A percentile compares a stretch with the other conserved stretches of the same genome.
These are phyloP conservation scores for Suillus hirtellus DNA, from an alignment of 768 basidiomycete species.

Conservation along the genomic window DNA sequence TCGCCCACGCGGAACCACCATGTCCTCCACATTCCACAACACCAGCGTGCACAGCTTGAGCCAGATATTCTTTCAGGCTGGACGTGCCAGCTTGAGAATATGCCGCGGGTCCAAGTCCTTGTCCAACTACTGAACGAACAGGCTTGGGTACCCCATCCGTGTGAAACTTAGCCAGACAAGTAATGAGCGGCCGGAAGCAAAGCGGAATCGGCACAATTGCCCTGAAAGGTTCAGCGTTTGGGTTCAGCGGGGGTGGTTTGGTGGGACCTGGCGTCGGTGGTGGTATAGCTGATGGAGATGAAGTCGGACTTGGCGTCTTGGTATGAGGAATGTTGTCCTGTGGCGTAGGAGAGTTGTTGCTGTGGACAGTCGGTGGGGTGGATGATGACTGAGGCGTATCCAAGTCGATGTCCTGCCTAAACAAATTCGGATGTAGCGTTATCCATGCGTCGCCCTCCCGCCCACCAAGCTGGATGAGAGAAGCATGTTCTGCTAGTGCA, in stretches of 20 bases:
- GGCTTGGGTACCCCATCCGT: slow-evolving; percentile 33
- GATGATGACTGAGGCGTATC: slow-evolving; percentile 15
- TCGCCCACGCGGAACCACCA: slow-evolving; percentile 34
- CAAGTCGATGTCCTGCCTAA: not conserved
- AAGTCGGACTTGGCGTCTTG: too few relatives aligned
- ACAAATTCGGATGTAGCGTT: slow-evolving; percentile 22
- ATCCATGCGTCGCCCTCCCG: slow-evolving; percentile 25
- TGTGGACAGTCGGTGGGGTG: slow-evolving; percentile 14
- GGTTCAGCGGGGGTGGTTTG: too few relatives aligned
- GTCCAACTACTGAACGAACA: slow-evolving; percentile 40
- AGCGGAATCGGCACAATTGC: slow-evolving; percentile 11
- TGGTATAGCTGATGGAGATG: not conserved
- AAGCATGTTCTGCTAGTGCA: slow-evolving; percentile 27
- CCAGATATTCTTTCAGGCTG: slow-evolving; percentile 43
- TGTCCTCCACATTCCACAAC: slow-evolving; percentile 43
- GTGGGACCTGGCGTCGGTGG: rapidly evolving
- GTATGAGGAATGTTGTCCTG: not conserved
- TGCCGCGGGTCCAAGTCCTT: slow-evolving; percentile 30
- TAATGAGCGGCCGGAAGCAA: slow-evolving; percentile 33
- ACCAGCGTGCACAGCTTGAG: slow-evolving; percentile 38
- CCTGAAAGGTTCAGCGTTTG: not conserved
- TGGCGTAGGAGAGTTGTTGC: not conserved
- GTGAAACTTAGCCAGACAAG: slow-evolving; percentile 32
- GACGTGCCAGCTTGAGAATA: slow-evolving; percentile 43
- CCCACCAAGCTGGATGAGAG: slow-evolving; percentile 29